Evolutionary conservation across 495 filamentous ascomycete species (phyloP), one percentile per base, ranked within the genome.

Genomic region (Massariosphaeria phaeospora): DNA sequence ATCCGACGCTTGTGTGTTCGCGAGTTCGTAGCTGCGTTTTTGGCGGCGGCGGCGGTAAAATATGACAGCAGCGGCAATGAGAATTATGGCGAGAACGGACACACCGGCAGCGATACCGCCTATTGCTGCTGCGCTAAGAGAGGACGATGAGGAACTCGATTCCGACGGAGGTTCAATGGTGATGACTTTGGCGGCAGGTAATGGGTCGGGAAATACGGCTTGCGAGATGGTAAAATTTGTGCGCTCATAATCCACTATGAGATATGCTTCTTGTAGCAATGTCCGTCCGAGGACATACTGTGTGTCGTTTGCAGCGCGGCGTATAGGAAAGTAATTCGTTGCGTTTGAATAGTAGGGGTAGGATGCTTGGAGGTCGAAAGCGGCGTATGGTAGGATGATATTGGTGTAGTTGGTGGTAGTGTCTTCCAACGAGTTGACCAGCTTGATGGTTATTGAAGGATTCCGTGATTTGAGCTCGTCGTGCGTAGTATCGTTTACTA

Each of bases 311-410:
- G 57, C 61, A 18, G 66, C 66, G 42, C 61, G 57, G 9, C 61
- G 52, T 11, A 69, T 56, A 13, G 67, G 67, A 43, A 69, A 69
- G 52, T 69, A 69, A 48, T 65, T 65, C 23, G 61, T 68, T 11
- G 53, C 39, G 26, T 57, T 53, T 18, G 38, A 34, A 53, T 60
- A 64, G 20, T 55, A 42, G 20, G 63, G 61, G 30, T 61, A 65
- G 9, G 54, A 55, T 7, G 57, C 55, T 45, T 64, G 54, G 1
- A 66, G 62, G 49, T 69, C 65, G 54, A 67, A 63, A 0, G 66
- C 61, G 9, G 62, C 31, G 55, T 66, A 69, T 1, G 67, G 66
- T 2, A 69, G 58, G 6, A 49, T 46, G 35, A 69, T 69, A 34
- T 65, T 63, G 0, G 61, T 60, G 29, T 54, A 63, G 30, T 64